Percentiles rank a stretch among this genome's conserved stretches.
Evolutionary conservation across 2,329 filamentous ascomycete genomes (phyloP).

Genomic region (Ophiostoma quercus): DNA sequence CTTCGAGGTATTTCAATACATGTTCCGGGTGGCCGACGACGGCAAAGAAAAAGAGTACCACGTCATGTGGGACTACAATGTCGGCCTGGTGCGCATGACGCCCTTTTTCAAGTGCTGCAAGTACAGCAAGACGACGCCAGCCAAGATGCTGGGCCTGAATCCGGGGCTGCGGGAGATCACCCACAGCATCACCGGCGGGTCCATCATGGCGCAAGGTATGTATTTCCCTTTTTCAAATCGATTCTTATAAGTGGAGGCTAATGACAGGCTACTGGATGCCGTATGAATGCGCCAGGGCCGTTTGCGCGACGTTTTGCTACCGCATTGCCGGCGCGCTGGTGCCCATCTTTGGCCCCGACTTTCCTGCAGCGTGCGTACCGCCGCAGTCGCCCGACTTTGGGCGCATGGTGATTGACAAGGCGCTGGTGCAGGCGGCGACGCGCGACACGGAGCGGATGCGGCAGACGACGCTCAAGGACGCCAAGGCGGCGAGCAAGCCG

Average conservation of each 20-base stretch:
- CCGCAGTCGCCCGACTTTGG: constrained; percentile 60
- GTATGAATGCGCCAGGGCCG: constrained; percentile 73
- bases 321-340: constrained; percentile 79
- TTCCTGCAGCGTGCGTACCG: constrained; percentile 65
- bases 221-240: neutral
- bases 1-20: constrained; percentile 86
- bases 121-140: constrained; percentile 87
- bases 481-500: neutral
- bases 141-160: constrained; percentile 74
- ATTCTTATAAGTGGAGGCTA: neutral
- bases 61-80: constrained; percentile 96
- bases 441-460: constrained; percentile 43
- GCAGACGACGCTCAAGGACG: constrained; percentile 29
- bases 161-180: constrained; percentile 81
- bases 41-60: constrained; percentile 51
- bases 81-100: constrained; percentile 88
- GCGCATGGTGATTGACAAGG: constrained; percentile 59
- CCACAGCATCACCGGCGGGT: constrained; percentile 90
- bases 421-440: constrained; percentile 50
- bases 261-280: constrained; percentile 90
- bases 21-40: constrained; percentile 65
- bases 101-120: constrained; percentile 89
- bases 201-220: constrained; percentile 81
- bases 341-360: constrained; percentile 81
- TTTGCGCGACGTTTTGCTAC: constrained; percentile 87